Evolutionary conservation across 805 yeast species (phyloP), one percentile per base, ranked within the genome.

Genomic region (Saturnispora gosingensis): DNA sequence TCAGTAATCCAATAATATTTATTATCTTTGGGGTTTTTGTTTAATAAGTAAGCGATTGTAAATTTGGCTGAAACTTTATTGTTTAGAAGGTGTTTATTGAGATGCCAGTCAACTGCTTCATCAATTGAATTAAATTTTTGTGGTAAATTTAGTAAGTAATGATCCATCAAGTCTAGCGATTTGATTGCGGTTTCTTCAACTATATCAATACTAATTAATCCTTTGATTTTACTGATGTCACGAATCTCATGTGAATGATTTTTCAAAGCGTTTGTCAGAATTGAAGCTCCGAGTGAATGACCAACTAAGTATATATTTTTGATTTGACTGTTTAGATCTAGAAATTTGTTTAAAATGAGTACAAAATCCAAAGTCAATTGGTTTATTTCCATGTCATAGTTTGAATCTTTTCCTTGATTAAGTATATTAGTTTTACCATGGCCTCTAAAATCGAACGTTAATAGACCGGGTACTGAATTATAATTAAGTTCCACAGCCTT

Each of bases 231-330:
- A 4, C 49, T 32, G 4, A 42, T 5, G 59, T 52, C 3, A 67
- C 56, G 2, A 59, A 56, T 7, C 55, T 35, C 3, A 18, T 54
- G 48, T 49, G 51, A 52, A 8, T 44, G 46, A 20, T 60, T 55
- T 10, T 62, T 48, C 5, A 80, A 64, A 1, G 78, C 75, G 42
- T 74, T 74, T 0, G 96, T 76, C 32, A 88, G 70, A 3, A 93
- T 81, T 0, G 97, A 76, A 0, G 97, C 99, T 5, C 99, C 99
- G 32, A 95, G 71, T 1, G 97, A 88, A 66, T 91, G 99, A 0
- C 98, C 98, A 4, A 90, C 72, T 1, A 89, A 67, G 49, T 83
- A 87, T 57, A 54, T 71, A 65, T 20, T 30, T 5, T 13, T 65
- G 57, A 44, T 13, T 13, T 44, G 32, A 5, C 22, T 39, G 16